phyloP scores from a whole-genome alignment of 441 rosid species.

The Populus hybrid region DNA sequence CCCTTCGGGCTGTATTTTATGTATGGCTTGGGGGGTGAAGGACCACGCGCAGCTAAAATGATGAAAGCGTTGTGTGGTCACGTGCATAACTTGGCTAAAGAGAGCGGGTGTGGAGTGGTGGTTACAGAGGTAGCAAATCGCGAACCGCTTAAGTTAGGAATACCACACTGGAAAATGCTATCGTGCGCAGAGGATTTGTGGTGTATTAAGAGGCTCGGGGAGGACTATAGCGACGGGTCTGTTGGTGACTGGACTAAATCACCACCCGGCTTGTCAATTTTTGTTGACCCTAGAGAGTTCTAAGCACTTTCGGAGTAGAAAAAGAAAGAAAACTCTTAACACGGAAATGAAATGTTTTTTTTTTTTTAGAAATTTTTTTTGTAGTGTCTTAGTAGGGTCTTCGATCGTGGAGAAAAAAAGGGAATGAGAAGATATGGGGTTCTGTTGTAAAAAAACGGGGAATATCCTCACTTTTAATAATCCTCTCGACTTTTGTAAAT shows the following conservation, averaged over 20 bases:
- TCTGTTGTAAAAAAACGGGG: conserved; percentile 24
- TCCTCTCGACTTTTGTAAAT: conserved; percentile 42
- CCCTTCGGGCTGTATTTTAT: conserved; percentile 76
- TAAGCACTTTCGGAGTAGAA: conserved; percentile 19
- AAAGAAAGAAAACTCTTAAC: background rate
- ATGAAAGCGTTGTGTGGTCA: conserved; percentile 55
- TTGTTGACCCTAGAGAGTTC: conserved; percentile 96
- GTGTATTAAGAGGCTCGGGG: conserved; percentile 89
- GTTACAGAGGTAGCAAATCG: conserved; percentile 72
- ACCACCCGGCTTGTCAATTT: conserved; percentile 73
- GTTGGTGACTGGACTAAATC: conserved; percentile 97
- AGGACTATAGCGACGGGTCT: conserved; percentile 76
- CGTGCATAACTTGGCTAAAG: conserved; percentile 81
- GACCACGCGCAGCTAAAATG: conserved; percentile 60
- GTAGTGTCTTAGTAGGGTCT: background rate
- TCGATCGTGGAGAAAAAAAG: conserved; percentile 9
- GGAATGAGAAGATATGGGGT: conserved; percentile 37
- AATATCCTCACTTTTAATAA: conserved; percentile 37
- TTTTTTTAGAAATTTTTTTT: background rate
- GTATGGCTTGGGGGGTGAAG: conserved; percentile 91
- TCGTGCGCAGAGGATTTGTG: conserved; percentile 88
- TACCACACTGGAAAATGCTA: conserved; percentile 85
- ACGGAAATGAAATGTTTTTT: background rate
- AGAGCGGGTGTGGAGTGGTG: conserved; percentile 62
- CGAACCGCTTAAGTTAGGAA: conserved; percentile 71